A percentile compares a stretch with the other conserved stretches of the same genome.
Conservation (phyloP, 208 protist species). For the Leishmania guyanensis region DNA sequence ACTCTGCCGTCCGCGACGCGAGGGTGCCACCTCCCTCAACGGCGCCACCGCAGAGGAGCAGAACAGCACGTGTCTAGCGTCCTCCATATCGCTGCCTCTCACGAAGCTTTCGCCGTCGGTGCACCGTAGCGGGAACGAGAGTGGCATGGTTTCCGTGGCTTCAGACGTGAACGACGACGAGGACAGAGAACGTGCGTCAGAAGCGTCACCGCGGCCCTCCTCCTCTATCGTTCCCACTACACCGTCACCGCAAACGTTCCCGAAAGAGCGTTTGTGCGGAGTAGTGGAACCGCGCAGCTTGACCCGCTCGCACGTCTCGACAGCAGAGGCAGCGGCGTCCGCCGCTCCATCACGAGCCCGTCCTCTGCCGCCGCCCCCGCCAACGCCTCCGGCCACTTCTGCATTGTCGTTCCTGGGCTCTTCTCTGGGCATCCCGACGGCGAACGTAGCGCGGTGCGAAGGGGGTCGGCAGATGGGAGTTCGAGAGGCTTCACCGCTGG, state of each 20-base stretch:
- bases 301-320: background rate
- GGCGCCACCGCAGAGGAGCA: background rate
- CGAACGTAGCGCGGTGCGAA: background rate
- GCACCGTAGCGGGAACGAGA: background rate
- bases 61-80: background rate
- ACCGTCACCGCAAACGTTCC: background rate
- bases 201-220: background rate
- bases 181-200: background rate
- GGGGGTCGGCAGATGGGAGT: background rate
- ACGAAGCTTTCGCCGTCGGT: background rate
- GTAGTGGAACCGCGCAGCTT: background rate
- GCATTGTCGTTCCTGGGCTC: background rate
- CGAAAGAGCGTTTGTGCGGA: background rate
- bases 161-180: background rate
- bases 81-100: background rate
- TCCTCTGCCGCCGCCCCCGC: slow-evolving; percentile 10
- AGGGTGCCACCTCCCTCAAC: background rate
- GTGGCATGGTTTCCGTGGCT: background rate
- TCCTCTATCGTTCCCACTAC: background rate
- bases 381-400: background rate
- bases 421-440: background rate
- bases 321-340: slow-evolving; percentile 6
- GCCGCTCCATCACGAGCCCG: slow-evolving; percentile 25
- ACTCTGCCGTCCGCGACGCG: slow-evolving; percentile 27
- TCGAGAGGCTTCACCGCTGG: background rate